These are phyloP conservation scores for Odontarrhena argentea DNA, from an alignment of 345 rosid species.

Conservation along the genomic window DNA sequence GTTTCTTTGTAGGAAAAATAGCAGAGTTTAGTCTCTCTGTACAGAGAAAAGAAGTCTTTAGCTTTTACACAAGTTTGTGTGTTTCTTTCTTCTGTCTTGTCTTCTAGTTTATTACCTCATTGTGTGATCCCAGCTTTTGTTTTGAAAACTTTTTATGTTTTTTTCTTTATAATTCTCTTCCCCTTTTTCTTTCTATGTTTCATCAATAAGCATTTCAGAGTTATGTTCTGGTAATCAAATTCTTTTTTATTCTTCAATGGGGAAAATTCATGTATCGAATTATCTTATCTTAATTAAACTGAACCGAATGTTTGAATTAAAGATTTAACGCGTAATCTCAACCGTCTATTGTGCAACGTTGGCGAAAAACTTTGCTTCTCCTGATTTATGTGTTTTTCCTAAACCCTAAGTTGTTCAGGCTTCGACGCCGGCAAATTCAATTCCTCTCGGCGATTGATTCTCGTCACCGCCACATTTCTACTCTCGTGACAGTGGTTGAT, in stretches of 20 bases:
- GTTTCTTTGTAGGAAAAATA: conserved; percentile 7
- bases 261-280: too few species aligned
- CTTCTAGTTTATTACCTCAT: conserved; percentile 13
- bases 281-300: too few species aligned
- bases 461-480: too few species aligned
- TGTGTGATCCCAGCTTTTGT: neutral
- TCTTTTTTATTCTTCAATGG: neutral
- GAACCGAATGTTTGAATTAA: too few species aligned
- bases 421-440: too few species aligned
- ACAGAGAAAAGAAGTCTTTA: conserved; percentile 26
- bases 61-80: conserved; percentile 26
- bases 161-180: neutral
- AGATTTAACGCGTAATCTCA: too few species aligned
- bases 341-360: too few species aligned
- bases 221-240: conserved; percentile 23
- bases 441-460: too few species aligned
- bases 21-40: conserved; percentile 39
- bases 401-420: too few species aligned
- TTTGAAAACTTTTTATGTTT: neutral
- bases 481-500: neutral
- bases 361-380: too few species aligned
- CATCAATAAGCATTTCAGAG: conserved; percentile 10
- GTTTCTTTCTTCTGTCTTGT: conserved; percentile 18
- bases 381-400: too few species aligned
- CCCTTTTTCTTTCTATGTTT: conserved; percentile 14